Percentiles rank a stretch among this genome's conserved stretches.
phyloP scores from a whole-genome alignment of 257 asterid genomes.

The Solanum appendiculatum region DNA sequence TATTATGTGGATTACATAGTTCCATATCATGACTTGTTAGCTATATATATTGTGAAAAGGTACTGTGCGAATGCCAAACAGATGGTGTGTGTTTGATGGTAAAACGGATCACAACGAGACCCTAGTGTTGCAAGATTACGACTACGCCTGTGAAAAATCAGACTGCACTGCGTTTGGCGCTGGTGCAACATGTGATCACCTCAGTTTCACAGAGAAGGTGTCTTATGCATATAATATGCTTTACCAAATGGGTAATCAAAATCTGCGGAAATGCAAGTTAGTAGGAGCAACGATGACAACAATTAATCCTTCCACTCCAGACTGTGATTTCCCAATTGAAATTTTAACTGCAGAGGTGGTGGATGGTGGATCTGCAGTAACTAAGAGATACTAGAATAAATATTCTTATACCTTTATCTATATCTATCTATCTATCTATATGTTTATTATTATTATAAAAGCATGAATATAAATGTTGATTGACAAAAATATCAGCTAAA shows the following conservation, averaged over 20 bases:
- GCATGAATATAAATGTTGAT: too few species aligned
- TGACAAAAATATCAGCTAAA: too few species aligned
- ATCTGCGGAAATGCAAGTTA: not conserved
- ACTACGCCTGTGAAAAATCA: not conserved
- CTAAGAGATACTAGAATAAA: not conserved
- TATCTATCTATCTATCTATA: not conserved
- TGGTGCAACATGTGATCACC: not conserved
- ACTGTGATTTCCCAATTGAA: not conserved
- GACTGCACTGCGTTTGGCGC: not conserved
- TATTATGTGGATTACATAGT: too few species aligned
- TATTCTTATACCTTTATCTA: not conserved
- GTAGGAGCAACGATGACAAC: not conserved
- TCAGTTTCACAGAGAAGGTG: not conserved
- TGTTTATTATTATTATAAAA: too few species aligned
- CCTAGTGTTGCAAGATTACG: not conserved
- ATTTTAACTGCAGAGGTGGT: slow-evolving; percentile 5
- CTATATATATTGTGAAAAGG: not conserved
- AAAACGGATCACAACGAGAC: not conserved
- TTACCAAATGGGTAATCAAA: not conserved
- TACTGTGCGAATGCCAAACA: slow-evolving; percentile 19
- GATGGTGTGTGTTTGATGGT: slow-evolving; percentile 29
- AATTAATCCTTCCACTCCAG: not conserved
- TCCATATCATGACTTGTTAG: not conserved
- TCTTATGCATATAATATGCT: slow-evolving; percentile 2
- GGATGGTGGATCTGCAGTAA: not conserved